A percentile compares a stretch with the other conserved stretches of the same genome.
These are phyloP conservation scores for Gremmenia infestans DNA, from an alignment of 2,329 filamentous ascomycete species.

Conservation along the genomic window DNA sequence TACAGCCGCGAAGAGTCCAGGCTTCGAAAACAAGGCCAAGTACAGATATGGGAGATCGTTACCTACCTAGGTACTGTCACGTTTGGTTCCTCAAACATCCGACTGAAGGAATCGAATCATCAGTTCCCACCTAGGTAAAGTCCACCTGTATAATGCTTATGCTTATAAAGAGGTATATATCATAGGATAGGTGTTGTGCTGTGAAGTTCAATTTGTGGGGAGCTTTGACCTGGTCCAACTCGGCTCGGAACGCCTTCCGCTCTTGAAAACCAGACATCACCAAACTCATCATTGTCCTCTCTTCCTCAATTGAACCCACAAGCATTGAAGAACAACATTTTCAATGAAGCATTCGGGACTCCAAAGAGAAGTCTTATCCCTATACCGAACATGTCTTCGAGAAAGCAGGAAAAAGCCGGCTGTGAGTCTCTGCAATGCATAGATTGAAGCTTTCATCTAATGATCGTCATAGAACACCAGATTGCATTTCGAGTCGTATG, in stretches of 20 bases:
- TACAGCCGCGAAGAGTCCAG: no score
- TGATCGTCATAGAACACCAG: constrained; percentile 44
- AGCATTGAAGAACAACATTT: not conserved
- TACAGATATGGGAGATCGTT: no score
- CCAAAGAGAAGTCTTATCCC: constrained; percentile 79
- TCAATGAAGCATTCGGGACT: constrained; percentile 68
- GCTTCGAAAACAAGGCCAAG: no score
- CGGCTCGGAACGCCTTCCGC: not conserved
- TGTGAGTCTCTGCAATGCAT: constrained; percentile 41
- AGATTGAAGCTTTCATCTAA: constrained; percentile 7
- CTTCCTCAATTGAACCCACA: not conserved
- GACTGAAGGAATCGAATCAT: no score
- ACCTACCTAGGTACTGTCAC: no score
- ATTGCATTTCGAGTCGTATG: constrained; percentile 58
- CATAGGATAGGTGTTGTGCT: no score
- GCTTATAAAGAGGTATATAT: no score
- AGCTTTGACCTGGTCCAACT: not conserved
- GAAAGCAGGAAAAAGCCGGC: constrained; percentile 75
- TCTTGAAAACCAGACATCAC: not conserved
- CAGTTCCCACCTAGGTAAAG: no score
- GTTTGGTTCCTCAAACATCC: no score
- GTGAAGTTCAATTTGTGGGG: not conserved
- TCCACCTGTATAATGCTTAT: no score
- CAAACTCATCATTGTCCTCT: not conserved
- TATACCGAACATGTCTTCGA: constrained; percentile 83